These are phyloP conservation scores for Solanum appendiculatum DNA, from an alignment of 257 asterid species.

Conservation along the genomic window DNA sequence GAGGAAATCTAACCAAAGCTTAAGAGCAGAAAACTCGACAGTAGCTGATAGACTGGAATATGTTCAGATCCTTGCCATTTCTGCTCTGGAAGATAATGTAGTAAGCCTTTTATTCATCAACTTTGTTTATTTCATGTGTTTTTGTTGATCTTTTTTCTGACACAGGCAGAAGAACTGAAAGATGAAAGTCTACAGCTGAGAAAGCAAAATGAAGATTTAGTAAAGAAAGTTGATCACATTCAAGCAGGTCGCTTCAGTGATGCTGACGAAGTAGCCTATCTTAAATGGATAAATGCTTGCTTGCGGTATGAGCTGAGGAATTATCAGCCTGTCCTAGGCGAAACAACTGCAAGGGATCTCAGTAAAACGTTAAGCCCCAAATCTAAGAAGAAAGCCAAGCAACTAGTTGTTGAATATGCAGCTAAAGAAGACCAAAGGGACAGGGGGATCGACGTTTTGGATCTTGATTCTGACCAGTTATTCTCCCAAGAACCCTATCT, in stretches of 20 bases:
- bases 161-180: slow-evolving; percentile 41
- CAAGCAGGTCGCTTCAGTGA: slow-evolving; percentile 50
- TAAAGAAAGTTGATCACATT: slow-evolving; percentile 60
- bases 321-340: slow-evolving; percentile 38
- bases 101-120: slow-evolving; percentile 15
- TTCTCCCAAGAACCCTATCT: slow-evolving; percentile 41
- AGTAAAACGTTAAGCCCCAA: slow-evolving; percentile 68
- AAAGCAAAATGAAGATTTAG: slow-evolving; percentile 46
- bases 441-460: slow-evolving; percentile 11
- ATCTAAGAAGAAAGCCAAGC: slow-evolving; percentile 76
- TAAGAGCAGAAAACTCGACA: slow-evolving; percentile 48
- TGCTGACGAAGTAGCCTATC: slow-evolving; percentile 73
- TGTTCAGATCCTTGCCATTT: slow-evolving; percentile 35
- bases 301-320: slow-evolving; percentile 71
- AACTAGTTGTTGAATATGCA: slow-evolving; percentile 70
- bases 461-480: slow-evolving; percentile 53
- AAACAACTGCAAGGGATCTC: slow-evolving; percentile 71
- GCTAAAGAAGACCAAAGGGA: slow-evolving; percentile 29
- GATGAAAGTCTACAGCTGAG: slow-evolving; percentile 36
- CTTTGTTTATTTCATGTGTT: background rate
- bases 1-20: slow-evolving; percentile 32
- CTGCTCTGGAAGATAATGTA: slow-evolving; percentile 46
- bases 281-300: slow-evolving; percentile 92
- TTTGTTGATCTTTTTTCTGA: background rate
- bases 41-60: slow-evolving; percentile 41